Evolutionary conservation across 768 basidiomycete species (phyloP).

Genomic region (Tricholoma sp.): DNA sequence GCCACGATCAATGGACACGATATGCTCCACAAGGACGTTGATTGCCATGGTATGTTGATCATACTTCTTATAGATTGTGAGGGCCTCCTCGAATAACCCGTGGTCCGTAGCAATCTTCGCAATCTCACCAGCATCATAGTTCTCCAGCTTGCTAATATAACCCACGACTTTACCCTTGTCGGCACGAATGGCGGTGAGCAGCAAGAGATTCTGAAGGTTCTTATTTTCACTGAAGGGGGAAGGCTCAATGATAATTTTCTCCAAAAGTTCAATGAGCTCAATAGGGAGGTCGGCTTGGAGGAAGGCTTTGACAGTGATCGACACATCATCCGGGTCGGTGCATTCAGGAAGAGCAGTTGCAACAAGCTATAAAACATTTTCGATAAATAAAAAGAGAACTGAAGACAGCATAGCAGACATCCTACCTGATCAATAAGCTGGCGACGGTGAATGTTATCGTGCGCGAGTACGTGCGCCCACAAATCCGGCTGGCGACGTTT

Average conservation of each 20-base stretch:
- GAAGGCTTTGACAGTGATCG: conserved; percentile 98
- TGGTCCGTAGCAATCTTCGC: conserved; percentile 96
- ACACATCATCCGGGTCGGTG: conserved; percentile 98
- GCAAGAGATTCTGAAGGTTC: conserved; percentile 90
- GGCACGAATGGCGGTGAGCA: conserved; percentile 93
- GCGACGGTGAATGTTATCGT: conserved; percentile 89
- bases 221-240: conserved; percentile 98
- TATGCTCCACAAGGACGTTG: conserved; percentile 96
- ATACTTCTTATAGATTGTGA: conserved; percentile 97
- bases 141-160: conserved; percentile 96
- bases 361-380: conserved; percentile 53
- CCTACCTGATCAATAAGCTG: conserved; percentile 86
- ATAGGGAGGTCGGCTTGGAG: conserved; percentile 94
- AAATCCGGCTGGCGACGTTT: conserved; percentile 93
- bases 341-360: conserved; percentile 95
- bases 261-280: conserved; percentile 93
- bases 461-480: conserved; percentile 90
- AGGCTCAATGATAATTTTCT: conserved; percentile 97
- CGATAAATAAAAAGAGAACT: background rate
- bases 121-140: conserved; percentile 92
- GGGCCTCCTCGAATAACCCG: conserved; percentile 91
- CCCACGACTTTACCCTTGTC: conserved; percentile 98
- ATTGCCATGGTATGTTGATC: conserved; percentile 94
- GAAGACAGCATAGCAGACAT: background rate
- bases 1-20: conserved; percentile 96